Evolutionary conservation across 306 rosid species (phyloP).

Genomic region (Corylus avellana): DNA sequence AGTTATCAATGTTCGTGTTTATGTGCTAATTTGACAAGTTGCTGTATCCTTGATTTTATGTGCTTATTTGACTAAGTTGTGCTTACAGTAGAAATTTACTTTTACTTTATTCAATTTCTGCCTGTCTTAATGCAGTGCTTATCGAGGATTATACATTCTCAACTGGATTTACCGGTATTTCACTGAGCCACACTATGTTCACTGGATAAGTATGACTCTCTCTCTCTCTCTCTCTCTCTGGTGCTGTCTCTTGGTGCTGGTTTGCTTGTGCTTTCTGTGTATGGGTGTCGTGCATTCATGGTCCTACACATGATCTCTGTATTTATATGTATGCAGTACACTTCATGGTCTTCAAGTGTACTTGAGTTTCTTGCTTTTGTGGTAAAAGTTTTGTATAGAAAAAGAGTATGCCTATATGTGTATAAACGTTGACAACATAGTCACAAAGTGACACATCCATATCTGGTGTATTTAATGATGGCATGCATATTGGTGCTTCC

Average conservation of each 20-base stretch:
- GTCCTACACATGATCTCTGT: not conserved
- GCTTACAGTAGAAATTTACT: not conserved
- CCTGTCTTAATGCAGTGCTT: conserved; percentile 63
- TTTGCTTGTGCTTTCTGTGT: conserved; percentile 5
- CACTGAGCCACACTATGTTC: conserved; percentile 71
- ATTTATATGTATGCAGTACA: not conserved
- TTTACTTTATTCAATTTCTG: conserved; percentile 11
- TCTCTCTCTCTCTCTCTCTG: conserved; percentile 10
- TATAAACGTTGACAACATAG: not conserved
- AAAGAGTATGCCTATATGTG: not conserved
- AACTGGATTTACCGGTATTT: conserved; percentile 95
- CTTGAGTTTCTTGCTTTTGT: not conserved
- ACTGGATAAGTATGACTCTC: conserved; percentile 76
- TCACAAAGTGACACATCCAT: not conserved
- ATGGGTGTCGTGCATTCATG: not conserved
- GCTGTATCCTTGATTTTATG: not conserved
- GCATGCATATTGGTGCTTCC: not conserved
- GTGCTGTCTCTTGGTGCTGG: not conserved
- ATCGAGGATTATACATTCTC: conserved; percentile 75
- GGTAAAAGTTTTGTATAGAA: not conserved
- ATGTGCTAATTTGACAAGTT: not conserved
- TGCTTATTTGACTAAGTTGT: not conserved
- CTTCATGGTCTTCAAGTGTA: not conserved
- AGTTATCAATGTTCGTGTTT: not conserved
- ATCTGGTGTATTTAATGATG: not conserved